A percentile compares a stretch with the other conserved stretches of the same genome.
Evolutionary conservation across 495 filamentous ascomycete species (phyloP).

Genomic region (Terfezia boudieri): DNA sequence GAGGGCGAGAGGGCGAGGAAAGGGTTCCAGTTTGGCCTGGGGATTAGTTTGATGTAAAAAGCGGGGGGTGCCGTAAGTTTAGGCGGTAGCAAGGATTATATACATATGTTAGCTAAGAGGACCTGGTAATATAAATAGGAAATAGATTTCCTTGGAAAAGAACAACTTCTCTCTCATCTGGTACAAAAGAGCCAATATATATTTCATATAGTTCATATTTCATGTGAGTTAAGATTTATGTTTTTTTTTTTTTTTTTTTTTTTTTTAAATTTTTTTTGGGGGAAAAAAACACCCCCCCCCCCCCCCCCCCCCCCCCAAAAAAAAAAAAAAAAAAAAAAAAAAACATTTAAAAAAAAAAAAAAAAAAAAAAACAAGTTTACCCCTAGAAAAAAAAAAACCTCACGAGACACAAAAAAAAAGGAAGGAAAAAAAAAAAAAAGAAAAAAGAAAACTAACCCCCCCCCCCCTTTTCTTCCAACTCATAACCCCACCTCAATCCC

Average conservation of each 20-base stretch:
- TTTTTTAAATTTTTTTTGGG: too few relatives aligned
- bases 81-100: too few relatives aligned
- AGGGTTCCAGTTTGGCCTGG: slow-evolving; percentile 78
- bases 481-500: too few relatives aligned
- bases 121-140: background rate
- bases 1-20: slow-evolving; percentile 71
- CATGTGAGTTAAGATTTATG: too few relatives aligned
- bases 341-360: background rate
- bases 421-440: background rate
- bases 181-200: background rate
- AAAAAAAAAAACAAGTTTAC: too few relatives aligned
- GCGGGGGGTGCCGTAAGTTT: too few relatives aligned
- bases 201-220: background rate
- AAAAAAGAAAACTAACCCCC: too few relatives aligned
- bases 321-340: background rate
- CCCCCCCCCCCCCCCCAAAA: background rate
- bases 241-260: too few relatives aligned
- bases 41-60: slow-evolving; percentile 71
- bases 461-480: too few relatives aligned
- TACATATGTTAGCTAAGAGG: too few relatives aligned
- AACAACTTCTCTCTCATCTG: background rate
- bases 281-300: too few relatives aligned
- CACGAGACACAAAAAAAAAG: background rate
- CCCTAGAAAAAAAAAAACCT: background rate
- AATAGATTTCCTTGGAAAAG: background rate